These are phyloP conservation scores for Fusarium sp. DNA, from an alignment of 2,329 filamentous ascomycete species.

Conservation along the genomic window DNA sequence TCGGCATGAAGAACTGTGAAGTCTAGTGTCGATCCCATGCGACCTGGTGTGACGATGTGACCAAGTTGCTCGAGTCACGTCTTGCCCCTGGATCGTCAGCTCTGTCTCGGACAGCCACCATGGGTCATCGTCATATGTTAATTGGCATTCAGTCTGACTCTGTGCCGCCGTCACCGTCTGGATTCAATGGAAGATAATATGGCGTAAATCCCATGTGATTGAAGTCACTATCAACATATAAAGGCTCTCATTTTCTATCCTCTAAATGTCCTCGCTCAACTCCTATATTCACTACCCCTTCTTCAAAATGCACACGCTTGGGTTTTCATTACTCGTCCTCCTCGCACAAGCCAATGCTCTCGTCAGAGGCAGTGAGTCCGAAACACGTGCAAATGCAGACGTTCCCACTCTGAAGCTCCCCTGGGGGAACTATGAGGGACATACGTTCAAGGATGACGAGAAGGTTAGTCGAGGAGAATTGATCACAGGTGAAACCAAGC, in stretches of 20 bases:
- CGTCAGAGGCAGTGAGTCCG: background rate
- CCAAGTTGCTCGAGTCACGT: background rate
- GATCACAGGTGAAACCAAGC: fast-evolving
- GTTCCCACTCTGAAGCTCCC: background rate
- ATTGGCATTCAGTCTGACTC: too few species aligned
- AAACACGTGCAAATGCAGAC: fast-evolving
- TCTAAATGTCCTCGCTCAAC: background rate
- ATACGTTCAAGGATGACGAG: fast-evolving
- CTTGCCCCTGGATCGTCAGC: background rate
- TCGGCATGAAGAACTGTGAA: background rate
- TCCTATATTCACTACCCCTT: background rate
- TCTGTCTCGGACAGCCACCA: too few species aligned
- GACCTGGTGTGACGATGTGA: background rate
- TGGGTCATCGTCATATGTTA: too few species aligned
- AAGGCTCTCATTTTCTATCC: background rate
- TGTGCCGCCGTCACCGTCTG: too few species aligned
- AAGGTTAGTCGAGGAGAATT: background rate
- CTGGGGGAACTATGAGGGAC: background rate
- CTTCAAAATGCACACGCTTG: background rate
- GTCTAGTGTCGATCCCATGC: background rate
- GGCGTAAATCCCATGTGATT: too few species aligned
- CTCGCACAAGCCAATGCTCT: background rate
- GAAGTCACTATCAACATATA: background rate
- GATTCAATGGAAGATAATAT: too few species aligned
- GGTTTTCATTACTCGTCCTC: background rate